Conservation (phyloP, 78 protist genomes). For the Dictyostelium capitatum region DNA sequence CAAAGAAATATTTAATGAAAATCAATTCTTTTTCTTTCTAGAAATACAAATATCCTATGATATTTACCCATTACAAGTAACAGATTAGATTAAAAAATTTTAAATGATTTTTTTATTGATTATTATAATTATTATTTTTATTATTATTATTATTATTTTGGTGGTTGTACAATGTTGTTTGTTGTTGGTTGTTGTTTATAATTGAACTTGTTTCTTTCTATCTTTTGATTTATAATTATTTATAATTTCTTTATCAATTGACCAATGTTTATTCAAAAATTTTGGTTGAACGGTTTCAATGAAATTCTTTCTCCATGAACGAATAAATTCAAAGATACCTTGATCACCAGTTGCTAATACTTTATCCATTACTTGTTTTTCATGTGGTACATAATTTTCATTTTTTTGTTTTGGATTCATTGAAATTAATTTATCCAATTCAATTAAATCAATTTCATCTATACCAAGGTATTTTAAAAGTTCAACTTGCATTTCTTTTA, state of each 20-base stretch:
- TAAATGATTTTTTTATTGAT: too few species aligned
- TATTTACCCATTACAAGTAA: too few species aligned
- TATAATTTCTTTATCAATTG: slow-evolving; percentile 38
- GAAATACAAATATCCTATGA: too few species aligned
- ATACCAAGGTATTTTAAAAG: slow-evolving; percentile 14
- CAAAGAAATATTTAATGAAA: too few species aligned
- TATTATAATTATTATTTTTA: too few species aligned
- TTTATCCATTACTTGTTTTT: slow-evolving; percentile 67
- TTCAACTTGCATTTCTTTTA: slow-evolving; percentile 23
- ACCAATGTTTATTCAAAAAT: slow-evolving; percentile 56
- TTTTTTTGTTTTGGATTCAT: slow-evolving; percentile 13
- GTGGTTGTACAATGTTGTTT: neutral
- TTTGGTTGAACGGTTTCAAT: slow-evolving; percentile 65
- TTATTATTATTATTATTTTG: neutral
- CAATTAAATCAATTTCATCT: neutral
- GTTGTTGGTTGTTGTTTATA: neutral
- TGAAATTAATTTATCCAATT: slow-evolving; percentile 1
- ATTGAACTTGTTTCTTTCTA: slow-evolving; percentile 6
- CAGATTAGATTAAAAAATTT: too few species aligned
- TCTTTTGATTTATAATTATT: slow-evolving; percentile 18
- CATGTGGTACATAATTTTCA: slow-evolving; percentile 45
- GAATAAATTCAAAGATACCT: slow-evolving; percentile 51
- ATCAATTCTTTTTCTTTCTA: too few species aligned
- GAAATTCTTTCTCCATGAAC: slow-evolving; percentile 45
- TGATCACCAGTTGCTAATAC: slow-evolving; percentile 48